Percentiles rank a stretch among this genome's conserved stretches.
These are phyloP conservation scores for Eutrema heterophyllum DNA, from an alignment of 345 rosid species.

Conservation along the genomic window DNA sequence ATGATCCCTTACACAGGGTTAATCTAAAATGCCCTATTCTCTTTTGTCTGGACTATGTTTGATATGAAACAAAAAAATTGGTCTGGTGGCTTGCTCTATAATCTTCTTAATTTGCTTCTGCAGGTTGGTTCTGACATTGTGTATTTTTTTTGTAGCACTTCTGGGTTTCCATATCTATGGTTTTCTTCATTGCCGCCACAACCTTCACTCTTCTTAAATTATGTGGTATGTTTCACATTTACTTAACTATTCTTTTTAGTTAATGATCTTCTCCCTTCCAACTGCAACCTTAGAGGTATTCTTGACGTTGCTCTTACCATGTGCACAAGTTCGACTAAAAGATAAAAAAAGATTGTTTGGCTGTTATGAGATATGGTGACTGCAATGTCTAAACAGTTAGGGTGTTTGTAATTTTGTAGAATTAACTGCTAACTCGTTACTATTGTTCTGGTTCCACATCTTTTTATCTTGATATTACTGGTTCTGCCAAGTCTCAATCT, in stretches of 20 bases:
- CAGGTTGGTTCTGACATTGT: constrained; percentile 23
- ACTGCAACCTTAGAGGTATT: neutral
- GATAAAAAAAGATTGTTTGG: neutral
- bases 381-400: neutral
- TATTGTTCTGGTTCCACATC: neutral
- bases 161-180: constrained; percentile 91
- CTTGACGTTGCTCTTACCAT: neutral
- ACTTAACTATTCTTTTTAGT: neutral
- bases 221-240: constrained; percentile 52
- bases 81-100: neutral
- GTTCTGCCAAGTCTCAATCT: neutral
- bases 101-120: neutral
- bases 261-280: neutral
- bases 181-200: constrained; percentile 88
- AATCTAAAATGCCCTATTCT: neutral
- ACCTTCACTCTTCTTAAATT: constrained; percentile 82
- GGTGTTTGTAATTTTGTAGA: neutral
- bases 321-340: neutral
- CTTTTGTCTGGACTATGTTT: neutral
- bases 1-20: neutral
- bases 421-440: neutral
- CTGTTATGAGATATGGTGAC: neutral
- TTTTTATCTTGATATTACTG: neutral
- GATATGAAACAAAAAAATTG: neutral
- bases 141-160: constrained; percentile 64